Evolutionary conservation across 495 filamentous ascomycete species (phyloP).

Genomic region (Hyaloscypha finlandica): DNA sequence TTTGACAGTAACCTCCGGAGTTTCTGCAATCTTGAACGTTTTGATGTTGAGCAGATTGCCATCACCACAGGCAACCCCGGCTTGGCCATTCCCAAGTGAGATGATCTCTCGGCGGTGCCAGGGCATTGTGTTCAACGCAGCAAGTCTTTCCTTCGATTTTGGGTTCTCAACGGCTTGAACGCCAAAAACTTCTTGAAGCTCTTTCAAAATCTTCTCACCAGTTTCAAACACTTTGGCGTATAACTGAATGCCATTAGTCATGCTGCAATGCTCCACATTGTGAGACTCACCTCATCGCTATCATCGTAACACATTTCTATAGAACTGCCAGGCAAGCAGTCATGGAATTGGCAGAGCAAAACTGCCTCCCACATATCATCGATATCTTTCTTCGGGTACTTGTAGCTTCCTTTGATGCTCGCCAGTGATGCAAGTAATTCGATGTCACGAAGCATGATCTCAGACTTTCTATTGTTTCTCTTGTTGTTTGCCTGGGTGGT

Average conservation of each 20-base stretch:
- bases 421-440: slow-evolving; percentile 89
- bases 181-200: slow-evolving; percentile 68
- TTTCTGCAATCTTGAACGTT: slow-evolving; percentile 46
- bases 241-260: slow-evolving; percentile 45
- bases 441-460: slow-evolving; percentile 81
- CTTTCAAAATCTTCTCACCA: slow-evolving; percentile 68
- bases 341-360: slow-evolving; percentile 93
- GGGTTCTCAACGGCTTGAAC: slow-evolving; percentile 44
- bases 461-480: slow-evolving; percentile 82
- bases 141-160: slow-evolving; percentile 34
- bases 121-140: slow-evolving; percentile 78
- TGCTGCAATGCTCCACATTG: neutral
- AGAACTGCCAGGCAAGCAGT: slow-evolving; percentile 90
- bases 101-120: slow-evolving; percentile 79
- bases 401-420: slow-evolving; percentile 71
- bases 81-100: slow-evolving; percentile 50
- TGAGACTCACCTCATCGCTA: slow-evolving; percentile 59
- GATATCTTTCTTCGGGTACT: slow-evolving; percentile 87
- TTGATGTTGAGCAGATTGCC: slow-evolving; percentile 52
- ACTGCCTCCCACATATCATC: slow-evolving; percentile 92
- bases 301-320: slow-evolving; percentile 98
- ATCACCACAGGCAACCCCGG: slow-evolving; percentile 50
- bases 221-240: slow-evolving; percentile 82
- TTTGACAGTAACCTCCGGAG: slow-evolving; percentile 57
- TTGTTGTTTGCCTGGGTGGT: slow-evolving; percentile 98